A percentile compares a stretch with the other conserved stretches of the same genome.
Evolutionary conservation across 2,329 filamentous ascomycete species (phyloP).

Genomic region (Ophiostoma fasciatum): DNA sequence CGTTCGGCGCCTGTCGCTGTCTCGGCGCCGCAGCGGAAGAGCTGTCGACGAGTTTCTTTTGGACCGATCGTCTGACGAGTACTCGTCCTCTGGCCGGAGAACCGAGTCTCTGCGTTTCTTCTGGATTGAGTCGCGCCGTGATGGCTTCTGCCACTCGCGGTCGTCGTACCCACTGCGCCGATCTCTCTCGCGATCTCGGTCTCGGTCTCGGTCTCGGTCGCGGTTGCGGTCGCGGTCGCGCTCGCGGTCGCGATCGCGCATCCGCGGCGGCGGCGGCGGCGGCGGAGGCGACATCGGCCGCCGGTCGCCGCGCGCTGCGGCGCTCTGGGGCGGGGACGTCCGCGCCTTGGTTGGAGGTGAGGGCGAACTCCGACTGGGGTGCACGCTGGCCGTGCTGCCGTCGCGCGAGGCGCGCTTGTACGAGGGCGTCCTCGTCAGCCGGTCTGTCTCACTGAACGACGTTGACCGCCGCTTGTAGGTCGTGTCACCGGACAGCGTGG

Average conservation of each 20-base stretch:
- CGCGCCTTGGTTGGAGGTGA: slow-evolving; percentile 15
- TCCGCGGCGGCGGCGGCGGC: not conserved
- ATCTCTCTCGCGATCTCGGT: slow-evolving; percentile 2
- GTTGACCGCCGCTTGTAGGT: slow-evolving; percentile 20
- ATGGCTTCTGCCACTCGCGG: slow-evolving; percentile 10
- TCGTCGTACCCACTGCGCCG: slow-evolving; percentile 2
- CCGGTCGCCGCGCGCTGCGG: slow-evolving; percentile 6
- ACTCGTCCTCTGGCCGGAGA: slow-evolving; percentile 20
- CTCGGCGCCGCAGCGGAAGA: slow-evolving; percentile 12
- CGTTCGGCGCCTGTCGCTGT: slow-evolving; percentile 20
- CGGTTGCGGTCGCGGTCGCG: no score
- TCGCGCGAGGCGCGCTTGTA: slow-evolving; percentile 9
- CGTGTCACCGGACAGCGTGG: slow-evolving; percentile 6
- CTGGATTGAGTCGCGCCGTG: slow-evolving; percentile 16
- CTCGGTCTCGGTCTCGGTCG: slow-evolving; percentile 10
- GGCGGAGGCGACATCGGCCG: no score
- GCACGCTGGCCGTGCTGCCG: no score
- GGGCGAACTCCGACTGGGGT: no score
- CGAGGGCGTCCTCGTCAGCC: slow-evolving; percentile 6
- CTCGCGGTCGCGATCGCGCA: not conserved
- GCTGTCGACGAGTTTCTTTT: slow-evolving; percentile 14
- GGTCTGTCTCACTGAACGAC: slow-evolving; percentile 13
- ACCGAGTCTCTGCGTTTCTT: slow-evolving; percentile 10
- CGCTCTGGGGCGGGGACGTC: slow-evolving; percentile 18
- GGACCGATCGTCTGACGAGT: slow-evolving; percentile 25